Base-by-base conservation (phyloP, 208 protist genomes). In the Wallacemonas sp. region DNA sequence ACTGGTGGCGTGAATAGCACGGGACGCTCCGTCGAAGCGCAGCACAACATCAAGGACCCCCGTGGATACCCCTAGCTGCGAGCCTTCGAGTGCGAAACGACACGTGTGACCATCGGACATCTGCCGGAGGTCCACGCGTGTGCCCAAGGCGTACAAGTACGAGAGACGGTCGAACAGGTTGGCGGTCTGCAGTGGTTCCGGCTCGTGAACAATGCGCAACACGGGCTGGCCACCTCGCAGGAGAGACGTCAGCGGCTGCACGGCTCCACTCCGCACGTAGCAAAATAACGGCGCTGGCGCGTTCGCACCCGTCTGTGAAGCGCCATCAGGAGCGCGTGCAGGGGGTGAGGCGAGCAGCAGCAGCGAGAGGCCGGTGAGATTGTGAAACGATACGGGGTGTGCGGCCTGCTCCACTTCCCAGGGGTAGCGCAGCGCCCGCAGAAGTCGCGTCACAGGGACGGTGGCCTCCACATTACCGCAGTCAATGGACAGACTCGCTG, bases 41-140 rank as follows among this genome's bases (percentile, higher is more conserved):
- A 86, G 47, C 22, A 82, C 76, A 11, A 53, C 69, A 45, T 86
- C 75, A 26, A 80, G 44, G 12, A 68, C 44, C 41, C 80, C 75
- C 39, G 49, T 59, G 38, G 70, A 66, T 6, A 26, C 36, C n/a
- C 53, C 54, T 22, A 34, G 8, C n/a, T n/a, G 5, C 2, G 51
- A 42, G 15, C 51, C 51, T 39, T 58, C 8, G 22, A 86, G 28
- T 38, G 65, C 53, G 53, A 86, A 73, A 24, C 80, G 75, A 45
- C 61, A 77, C 3, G 71, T 77, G 6, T 58, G 31, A 17, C 72
- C 75, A 24, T 66, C 58, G 19, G 76, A 66, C 26, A 86, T 28
- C 15, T 47, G 28, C 21, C 72, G 71, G n/a, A 81, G 54, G 55
- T 86, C 69, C 33, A 86, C 72, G 12, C 58, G 63, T 3, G 66